These are phyloP conservation scores for Porphyrellus sp. DNA, from an alignment of 1,284 basidiomycete species.

Conservation along the genomic window DNA sequence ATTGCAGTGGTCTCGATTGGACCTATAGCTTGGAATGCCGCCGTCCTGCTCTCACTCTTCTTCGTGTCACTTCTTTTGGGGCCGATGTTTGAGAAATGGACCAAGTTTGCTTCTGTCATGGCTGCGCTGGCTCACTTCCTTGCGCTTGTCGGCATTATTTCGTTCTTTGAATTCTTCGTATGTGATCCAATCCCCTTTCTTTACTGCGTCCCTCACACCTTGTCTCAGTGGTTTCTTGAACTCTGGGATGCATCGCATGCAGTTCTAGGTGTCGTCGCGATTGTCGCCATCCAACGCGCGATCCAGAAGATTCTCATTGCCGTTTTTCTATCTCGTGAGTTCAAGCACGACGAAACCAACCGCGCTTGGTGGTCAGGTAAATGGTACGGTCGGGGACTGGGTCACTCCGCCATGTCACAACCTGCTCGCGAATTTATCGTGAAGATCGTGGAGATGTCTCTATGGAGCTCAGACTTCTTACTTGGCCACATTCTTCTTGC, in stretches of 20 bases:
- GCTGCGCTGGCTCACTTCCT: slow-evolving; percentile 85
- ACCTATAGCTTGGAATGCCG: slow-evolving; percentile 95
- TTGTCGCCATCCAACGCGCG: slow-evolving; percentile 85
- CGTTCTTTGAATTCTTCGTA: slow-evolving; percentile 94
- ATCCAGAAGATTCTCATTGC: slow-evolving; percentile 93
- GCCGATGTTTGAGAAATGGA: slow-evolving; percentile 84
- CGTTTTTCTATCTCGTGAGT: slow-evolving; percentile 90
- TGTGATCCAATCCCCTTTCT: slow-evolving; percentile 36
- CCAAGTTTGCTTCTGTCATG: slow-evolving; percentile 86
- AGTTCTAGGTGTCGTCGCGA: slow-evolving; percentile 82
- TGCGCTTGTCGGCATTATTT: slow-evolving; percentile 76
- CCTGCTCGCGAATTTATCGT: slow-evolving; percentile 94
- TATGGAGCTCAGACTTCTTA: slow-evolving; percentile 91
- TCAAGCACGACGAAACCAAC: slow-evolving; percentile 96
- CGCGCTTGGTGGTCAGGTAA: slow-evolving; percentile 99
- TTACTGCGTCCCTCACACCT: slow-evolving; percentile 17
- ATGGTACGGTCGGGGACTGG: slow-evolving; percentile 92
- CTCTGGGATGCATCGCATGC: slow-evolving; percentile 95
- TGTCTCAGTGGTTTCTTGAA: slow-evolving; percentile 87
- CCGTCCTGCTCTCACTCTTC: slow-evolving; percentile 84
- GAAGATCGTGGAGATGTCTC: slow-evolving; percentile 94
- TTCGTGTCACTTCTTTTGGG: slow-evolving; percentile 89
- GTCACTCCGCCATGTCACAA: slow-evolving; percentile 85
- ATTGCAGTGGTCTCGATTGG: slow-evolving; percentile 90
- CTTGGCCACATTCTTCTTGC: slow-evolving; percentile 81